Evolutionary conservation across 2,329 filamentous ascomycete species (phyloP).

Genomic region (Sporothrix brunneoviolacea): DNA sequence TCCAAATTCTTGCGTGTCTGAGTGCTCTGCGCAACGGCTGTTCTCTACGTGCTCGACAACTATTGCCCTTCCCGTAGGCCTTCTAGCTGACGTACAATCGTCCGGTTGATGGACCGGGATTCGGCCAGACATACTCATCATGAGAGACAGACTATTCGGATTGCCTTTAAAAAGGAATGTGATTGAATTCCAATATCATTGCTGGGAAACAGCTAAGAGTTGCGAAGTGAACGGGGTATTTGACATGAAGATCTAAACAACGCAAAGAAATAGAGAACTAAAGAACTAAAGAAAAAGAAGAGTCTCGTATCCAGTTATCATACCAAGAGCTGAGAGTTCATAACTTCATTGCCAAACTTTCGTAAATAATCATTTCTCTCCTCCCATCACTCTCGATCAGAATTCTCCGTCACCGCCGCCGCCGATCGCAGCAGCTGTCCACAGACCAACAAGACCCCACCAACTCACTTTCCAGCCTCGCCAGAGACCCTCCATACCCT

Average conservation of each 20-base stretch:
- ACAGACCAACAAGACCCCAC: constrained; percentile 69
- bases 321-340: constrained; percentile 13
- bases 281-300: background rate
- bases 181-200: too few species aligned
- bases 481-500: constrained; percentile 63
- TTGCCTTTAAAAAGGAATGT: too few species aligned
- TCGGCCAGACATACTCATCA: too few species aligned
- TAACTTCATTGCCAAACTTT: constrained; percentile 5
- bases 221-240: too few species aligned
- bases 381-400: constrained; percentile 27
- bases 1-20: background rate
- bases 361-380: background rate
- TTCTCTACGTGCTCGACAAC: too few species aligned
- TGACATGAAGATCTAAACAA: too few species aligned
- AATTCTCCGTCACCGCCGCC: constrained; percentile 57
- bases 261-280: background rate
- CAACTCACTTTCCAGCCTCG: constrained; percentile 71
- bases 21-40: too few species aligned
- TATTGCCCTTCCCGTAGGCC: too few species aligned
- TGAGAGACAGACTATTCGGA: too few species aligned
- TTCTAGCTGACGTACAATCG: too few species aligned
- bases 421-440: constrained; percentile 60
- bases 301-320: background rate
- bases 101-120: too few species aligned
- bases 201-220: too few species aligned